Evolutionary conservation across 106 monocot species (phyloP).

Genomic region (Apostasia ramifera): DNA sequence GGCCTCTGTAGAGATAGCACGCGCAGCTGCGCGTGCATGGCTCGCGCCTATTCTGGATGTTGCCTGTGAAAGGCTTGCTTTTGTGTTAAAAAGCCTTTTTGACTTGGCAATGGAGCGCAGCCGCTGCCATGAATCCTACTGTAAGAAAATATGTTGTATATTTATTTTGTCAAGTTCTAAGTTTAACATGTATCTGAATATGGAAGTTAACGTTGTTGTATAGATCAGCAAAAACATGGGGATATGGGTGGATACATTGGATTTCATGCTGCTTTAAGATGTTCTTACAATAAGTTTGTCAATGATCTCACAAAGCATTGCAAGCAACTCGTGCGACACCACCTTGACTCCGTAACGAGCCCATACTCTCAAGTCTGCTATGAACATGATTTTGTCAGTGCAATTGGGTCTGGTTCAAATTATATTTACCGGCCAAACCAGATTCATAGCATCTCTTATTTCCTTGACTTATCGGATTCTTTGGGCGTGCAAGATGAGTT

Average conservation of each 20-base stretch:
- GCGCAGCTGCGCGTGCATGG: constrained; percentile 90
- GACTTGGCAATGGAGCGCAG: constrained; percentile 80
- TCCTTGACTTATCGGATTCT: constrained; percentile 62
- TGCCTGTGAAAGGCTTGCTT: constrained; percentile 87
- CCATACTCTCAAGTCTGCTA: constrained; percentile 82
- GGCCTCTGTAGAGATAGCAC: constrained; percentile 94
- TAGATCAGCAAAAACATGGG: constrained; percentile 43
- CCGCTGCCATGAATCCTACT: constrained; percentile 41
- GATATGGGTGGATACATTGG: constrained; percentile 92
- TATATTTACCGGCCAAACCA: constrained; percentile 28
- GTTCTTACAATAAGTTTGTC: constrained; percentile 76
- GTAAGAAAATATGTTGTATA: constrained; percentile 35
- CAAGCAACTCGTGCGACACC: constrained; percentile 90
- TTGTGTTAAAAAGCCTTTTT: constrained; percentile 81
- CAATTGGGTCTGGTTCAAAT: constrained; percentile 11
- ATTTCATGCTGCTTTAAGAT: constrained; percentile 83
- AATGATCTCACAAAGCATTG: constrained; percentile 79
- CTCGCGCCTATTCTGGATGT: constrained; percentile 87
- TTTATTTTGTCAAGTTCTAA: not conserved
- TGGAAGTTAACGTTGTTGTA: constrained; percentile 1
- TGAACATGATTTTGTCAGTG: constrained; percentile 26
- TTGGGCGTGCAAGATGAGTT: constrained; percentile 17
- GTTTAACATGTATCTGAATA: not conserved
- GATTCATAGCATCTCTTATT: constrained; percentile 26
- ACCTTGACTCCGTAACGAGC: constrained; percentile 92